These are phyloP conservation scores for Aspergillus wentii DNA, from an alignment of 495 filamentous ascomycete genomes.

Conservation along the genomic window DNA sequence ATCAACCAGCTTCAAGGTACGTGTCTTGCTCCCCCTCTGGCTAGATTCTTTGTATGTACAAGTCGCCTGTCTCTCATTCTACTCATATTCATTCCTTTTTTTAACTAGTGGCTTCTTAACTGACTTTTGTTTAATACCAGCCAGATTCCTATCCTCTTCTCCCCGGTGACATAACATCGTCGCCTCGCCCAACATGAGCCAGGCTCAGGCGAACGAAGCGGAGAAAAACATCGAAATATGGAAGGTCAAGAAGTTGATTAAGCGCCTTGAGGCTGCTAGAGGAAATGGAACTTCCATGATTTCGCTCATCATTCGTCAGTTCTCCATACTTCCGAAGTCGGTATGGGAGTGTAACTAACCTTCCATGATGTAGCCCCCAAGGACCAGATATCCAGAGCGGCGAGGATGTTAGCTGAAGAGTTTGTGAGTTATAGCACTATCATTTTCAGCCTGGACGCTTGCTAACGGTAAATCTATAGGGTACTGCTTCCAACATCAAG, in stretches of 20 bases:
- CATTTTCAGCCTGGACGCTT: conserved; percentile 15
- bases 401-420: conserved; percentile 99
- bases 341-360: conserved; percentile 10
- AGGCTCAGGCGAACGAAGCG: conserved; percentile 82
- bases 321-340: conserved; percentile 16
- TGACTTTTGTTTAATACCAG: neutral
- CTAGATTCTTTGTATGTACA: neutral
- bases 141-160: conserved; percentile 15
- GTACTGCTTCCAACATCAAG: conserved; percentile 98
- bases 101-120: conserved; percentile 9
- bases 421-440: conserved; percentile 59
- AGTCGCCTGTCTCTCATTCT: neutral
- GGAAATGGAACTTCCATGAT: conserved; percentile 99
- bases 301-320: conserved; percentile 92
- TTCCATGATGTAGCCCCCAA: conserved; percentile 64
- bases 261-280: conserved; percentile 84
- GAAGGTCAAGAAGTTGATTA: conserved; percentile 97
- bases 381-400: conserved; percentile 92
- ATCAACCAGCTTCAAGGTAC: conserved; percentile 21
- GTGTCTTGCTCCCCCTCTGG: neutral
- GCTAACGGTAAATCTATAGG: conserved; percentile 39
- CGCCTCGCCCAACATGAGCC: conserved; percentile 72
- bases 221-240: conserved; percentile 92
- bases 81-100: conserved; percentile 7
- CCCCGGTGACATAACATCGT: conserved; percentile 27